Evolutionary conservation across 2,329 filamentous ascomycete species (phyloP), one percentile per base, ranked within the genome.

Genomic region (Fusarium sp.): DNA sequence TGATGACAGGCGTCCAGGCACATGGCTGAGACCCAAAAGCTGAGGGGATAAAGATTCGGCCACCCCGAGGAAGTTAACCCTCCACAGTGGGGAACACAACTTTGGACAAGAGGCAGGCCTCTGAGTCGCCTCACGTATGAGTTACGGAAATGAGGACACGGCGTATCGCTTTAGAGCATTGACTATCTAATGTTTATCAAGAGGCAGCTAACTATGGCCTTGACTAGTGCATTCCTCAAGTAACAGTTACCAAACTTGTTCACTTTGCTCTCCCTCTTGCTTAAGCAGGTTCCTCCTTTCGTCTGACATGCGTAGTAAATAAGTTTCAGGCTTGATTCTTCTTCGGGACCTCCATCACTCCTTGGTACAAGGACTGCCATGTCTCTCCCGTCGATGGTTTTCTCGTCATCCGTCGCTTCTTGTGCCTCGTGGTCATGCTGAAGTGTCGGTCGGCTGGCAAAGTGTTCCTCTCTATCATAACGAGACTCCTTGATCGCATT

Each of bases 1-100:
- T 90, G 24, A 90, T 90, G 87, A 84, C 82, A 14, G 86, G 82
- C 18, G 76, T 81, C 33, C 58, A 72, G 54, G 61, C 69, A 11
- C 66, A 72, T 46, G 63, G 64, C 48, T 72, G 62, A 36, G 33
- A 36, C 10, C 22, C 7, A 24, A 24, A 24, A 24, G 22, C 22
- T 24, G 5, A 6, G 7, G 22, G 22, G 22, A 5, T 6, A 24
- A 24, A 24, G 5, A 6, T 7, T 24, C 22, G 7, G 22, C 22
- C 7, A 7, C 22, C 22, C 22, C 22, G 5, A 5, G 22, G 5
- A 4, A 24, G 7, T 24, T 7, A 6, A 6, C 22, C 22, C 22
- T 24, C 22, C 22, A 24, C 22, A 31, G 10, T 31, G 13, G 28
- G 28, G 28, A 1, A 31, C 28, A 34, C 24, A 34, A 24, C 26